phyloP scores from a whole-genome alignment of 352 stramenopile species.

The Aphanomyces astaci region DNA sequence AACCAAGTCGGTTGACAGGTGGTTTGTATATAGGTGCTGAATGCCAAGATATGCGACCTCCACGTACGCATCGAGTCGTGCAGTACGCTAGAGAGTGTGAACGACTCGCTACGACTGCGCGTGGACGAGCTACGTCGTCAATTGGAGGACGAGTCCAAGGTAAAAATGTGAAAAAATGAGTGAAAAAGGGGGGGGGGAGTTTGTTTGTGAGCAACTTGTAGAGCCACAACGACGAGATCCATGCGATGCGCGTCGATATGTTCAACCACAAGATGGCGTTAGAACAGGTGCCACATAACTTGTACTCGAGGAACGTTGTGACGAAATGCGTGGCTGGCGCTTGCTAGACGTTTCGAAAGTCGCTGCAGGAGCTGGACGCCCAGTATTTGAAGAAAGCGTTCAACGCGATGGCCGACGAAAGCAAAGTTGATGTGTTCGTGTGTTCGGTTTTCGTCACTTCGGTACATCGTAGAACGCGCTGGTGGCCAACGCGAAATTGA shows the following conservation, averaged over 20 bases:
- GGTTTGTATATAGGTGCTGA: conserved; percentile 29
- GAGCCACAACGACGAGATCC: conserved; percentile 58
- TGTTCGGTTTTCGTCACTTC: neutral
- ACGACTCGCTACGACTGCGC: conserved; percentile 41
- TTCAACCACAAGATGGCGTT: conserved; percentile 82
- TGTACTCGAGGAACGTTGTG: no score
- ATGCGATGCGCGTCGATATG: conserved; percentile 71
- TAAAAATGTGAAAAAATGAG: no score
- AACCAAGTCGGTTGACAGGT: no score
- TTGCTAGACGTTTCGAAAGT: conserved; percentile 56
- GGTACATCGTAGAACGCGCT: conserved; percentile 43
- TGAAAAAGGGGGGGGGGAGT: no score
- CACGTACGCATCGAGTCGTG: conserved; percentile 68
- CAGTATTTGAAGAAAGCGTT: conserved; percentile 78
- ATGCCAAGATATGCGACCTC: conserved; percentile 43
- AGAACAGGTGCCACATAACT: conserved; percentile 40
- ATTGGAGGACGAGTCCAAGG: conserved; percentile 50
- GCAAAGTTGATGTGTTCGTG: conserved; percentile 35
- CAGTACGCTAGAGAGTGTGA: conserved; percentile 53
- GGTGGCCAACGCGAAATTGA: conserved; percentile 72
- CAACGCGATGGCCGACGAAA: conserved; percentile 74
- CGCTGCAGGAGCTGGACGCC: conserved; percentile 62
- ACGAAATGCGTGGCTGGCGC: neutral
- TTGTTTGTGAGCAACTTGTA: no score
- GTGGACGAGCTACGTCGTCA: conserved; percentile 57